phyloP scores from a whole-genome alignment of 2,329 filamentous ascomycete species.

The Pseudocercospora musae region DNA sequence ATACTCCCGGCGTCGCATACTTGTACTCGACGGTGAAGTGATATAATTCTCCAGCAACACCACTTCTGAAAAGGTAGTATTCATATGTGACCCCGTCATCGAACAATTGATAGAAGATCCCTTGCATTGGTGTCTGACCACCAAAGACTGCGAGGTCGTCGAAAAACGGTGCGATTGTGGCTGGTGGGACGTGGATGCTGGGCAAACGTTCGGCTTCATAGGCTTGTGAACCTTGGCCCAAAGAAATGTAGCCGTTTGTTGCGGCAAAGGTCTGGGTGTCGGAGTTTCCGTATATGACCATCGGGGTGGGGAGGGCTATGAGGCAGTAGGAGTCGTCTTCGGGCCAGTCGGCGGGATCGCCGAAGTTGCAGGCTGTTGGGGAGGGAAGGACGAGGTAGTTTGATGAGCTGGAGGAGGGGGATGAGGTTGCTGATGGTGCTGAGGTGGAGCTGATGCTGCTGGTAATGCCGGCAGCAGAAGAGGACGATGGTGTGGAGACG shows the following conservation, averaged over 20 bases:
- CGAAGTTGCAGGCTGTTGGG: constrained; percentile 34
- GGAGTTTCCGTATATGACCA: constrained; percentile 26
- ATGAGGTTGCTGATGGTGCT: constrained; percentile 7
- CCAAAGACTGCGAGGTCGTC: constrained; percentile 34
- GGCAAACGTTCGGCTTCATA: constrained; percentile 29
- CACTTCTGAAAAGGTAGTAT: constrained; percentile 28
- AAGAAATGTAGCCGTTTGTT: constrained; percentile 34
- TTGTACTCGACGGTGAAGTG: constrained; percentile 35
- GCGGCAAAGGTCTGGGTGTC: constrained; percentile 25
- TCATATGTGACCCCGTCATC: constrained; percentile 30
- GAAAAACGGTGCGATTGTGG: constrained; percentile 32
- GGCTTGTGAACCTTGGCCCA: constrained; percentile 26
- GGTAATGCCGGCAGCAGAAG: not conserved
- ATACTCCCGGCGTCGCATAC: constrained; percentile 29
- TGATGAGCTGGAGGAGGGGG: constrained; percentile 9
- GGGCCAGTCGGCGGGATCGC: constrained; percentile 26
- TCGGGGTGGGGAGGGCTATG: constrained; percentile 31
- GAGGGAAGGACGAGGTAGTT: constrained; percentile 28
- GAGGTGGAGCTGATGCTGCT: not conserved
- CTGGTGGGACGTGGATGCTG: constrained; percentile 25
- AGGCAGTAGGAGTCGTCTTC: constrained; percentile 37
- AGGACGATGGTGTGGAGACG: not conserved
- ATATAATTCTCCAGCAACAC: constrained; percentile 22
- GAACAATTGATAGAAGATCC: constrained; percentile 36
- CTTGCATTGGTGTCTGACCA: constrained; percentile 20